Evolutionary conservation across 176 grass and related monocot genomes (phyloP), one percentile per base, ranked within the genome.

Genomic region (Avena insularis): DNA sequence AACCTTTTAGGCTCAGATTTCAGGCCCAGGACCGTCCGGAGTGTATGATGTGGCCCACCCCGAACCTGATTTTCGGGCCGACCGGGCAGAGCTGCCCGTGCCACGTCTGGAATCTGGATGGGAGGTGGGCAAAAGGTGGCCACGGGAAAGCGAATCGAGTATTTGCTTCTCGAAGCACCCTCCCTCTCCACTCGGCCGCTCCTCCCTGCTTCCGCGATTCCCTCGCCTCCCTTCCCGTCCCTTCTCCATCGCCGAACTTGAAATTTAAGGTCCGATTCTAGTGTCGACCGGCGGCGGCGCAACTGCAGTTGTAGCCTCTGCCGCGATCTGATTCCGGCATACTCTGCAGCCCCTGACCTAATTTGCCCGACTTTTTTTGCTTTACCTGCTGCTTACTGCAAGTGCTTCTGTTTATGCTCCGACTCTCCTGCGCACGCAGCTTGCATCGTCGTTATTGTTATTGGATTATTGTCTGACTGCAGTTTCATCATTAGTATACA

Each of bases 61-160:
- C 40, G 5, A 43, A 1, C 40, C 5, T 43, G 40, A 43, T 43
- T 43, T 43, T 8, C 40, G 6, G 40, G 40, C 40, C 40, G 40
- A 43, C 40, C 40, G 40, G 40, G 40, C 6, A 7, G 40, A 43
- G 40, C 40, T 43, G 40, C 40, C 38, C 40, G 40, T 43, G 40
- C 40, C 40, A 43, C 6, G 5, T 7, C 5, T 43, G 40, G 40
- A 43, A 43, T 43, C 40, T 43, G 5, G 40, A 43, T 43, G 40
- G 40, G 6, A 43, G 40, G 40, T 43, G 1, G 40, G 40, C 40
- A 43, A 43, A 43, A 43, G 40, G 14, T 17, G 73, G 73, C 49
- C 73, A 49, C 73, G 73, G 72, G 7, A 53, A 76, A 76, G 47
- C 72, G 48, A 76, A 53, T 51, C 72, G 1, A 75, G 23, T 49